Evolutionary conservation across 352 stramenopile genomes (phyloP), one percentile per base, ranked within the genome.

Genomic region (Achlya hypogyna): DNA sequence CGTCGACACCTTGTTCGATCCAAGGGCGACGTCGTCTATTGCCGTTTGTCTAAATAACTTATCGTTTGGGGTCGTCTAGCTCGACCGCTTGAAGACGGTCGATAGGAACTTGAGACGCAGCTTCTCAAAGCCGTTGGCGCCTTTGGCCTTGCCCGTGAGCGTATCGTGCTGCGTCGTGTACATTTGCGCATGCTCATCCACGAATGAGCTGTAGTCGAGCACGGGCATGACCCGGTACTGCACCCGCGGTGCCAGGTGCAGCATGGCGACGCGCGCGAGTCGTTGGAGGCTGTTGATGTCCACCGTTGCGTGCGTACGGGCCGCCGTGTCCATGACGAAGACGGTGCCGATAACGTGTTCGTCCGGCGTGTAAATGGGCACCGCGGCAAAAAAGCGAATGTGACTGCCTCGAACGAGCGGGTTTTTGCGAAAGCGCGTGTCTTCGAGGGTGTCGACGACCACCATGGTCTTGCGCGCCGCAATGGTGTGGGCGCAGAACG

Each of bases 361-460:
- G 65, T 74, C 86, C 43, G 80, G 80, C 18, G 84, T 93, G 8
- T 80, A 89, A 62, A 93, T 91, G 4, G 84, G 84, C 32, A 91
- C 84, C 52, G 82, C 84, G 0, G 84, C 84, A 71, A 91, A 91
- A 71, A 93, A 93, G 42, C 84, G 79, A 53, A 93, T 80, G 43
- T 78, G 81, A 51, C 79, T 89, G 22, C 81, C 82, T 63, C 84
- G 81, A 45, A 93, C 84, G 4, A 93, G 74, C 62, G 84, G 84
- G 71, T 93, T 90, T 77, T 89, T 82, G 65, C 77, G 73, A 63
- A 93, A 93, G 9, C 84, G 84, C 65, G 90, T 80, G 62, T 93
- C 84, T 14, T 82, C 72, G 49, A 79, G 86, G 68, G 84, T 89
- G 76, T 93, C 82, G 62, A 90, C 81, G 25, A 93, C 84, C 56